Evolutionary conservation across 2,329 filamentous ascomycete genomes (phyloP).

Genomic region (Salinomyces thailandicus): DNA sequence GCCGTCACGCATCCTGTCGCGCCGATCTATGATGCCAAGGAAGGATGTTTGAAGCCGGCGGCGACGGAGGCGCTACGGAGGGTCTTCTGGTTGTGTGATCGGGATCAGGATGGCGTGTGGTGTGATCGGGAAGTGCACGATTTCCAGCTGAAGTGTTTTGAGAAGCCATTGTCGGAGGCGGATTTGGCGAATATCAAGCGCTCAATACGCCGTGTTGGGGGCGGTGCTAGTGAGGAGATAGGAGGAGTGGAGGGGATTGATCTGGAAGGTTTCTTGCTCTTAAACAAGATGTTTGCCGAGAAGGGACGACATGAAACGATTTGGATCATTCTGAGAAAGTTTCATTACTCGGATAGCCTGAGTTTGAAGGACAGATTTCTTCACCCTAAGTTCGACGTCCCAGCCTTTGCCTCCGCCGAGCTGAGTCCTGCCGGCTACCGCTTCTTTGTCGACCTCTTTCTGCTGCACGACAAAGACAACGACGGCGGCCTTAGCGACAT

Average conservation of each 20-base stretch:
- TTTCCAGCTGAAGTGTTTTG: conserved; percentile 86
- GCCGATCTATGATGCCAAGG: conserved; percentile 92
- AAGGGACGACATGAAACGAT: conserved; percentile 97
- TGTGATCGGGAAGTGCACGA: conserved; percentile 83
- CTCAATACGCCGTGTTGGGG: conserved; percentile 55
- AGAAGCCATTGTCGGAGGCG: conserved; percentile 67
- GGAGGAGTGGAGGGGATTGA: conserved; percentile 61
- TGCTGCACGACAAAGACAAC: conserved; percentile 94
- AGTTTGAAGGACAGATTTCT: conserved; percentile 85
- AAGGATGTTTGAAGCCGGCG: conserved; percentile 71
- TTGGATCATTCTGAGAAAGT: conserved; percentile 91
- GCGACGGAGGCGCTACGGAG: conserved; percentile 77
- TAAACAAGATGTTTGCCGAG: conserved; percentile 94
- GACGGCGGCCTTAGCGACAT: conserved; percentile 83
- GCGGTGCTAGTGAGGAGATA: neutral
- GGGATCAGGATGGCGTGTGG: conserved; percentile 86
- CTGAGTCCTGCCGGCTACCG: conserved; percentile 88
- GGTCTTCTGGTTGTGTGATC: conserved; percentile 93
- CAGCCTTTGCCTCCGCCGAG: conserved; percentile 84
- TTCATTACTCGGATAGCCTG: conserved; percentile 91
- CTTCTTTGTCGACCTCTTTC: conserved; percentile 93
- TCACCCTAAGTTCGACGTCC: conserved; percentile 87
- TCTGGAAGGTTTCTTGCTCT: conserved; percentile 68
- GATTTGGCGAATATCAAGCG: conserved; percentile 87
- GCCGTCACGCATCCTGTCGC: conserved; percentile 95